Base-by-base conservation (phyloP, 2,329 filamentous ascomycete species). In the Colletotrichum euphorbiae region DNA sequence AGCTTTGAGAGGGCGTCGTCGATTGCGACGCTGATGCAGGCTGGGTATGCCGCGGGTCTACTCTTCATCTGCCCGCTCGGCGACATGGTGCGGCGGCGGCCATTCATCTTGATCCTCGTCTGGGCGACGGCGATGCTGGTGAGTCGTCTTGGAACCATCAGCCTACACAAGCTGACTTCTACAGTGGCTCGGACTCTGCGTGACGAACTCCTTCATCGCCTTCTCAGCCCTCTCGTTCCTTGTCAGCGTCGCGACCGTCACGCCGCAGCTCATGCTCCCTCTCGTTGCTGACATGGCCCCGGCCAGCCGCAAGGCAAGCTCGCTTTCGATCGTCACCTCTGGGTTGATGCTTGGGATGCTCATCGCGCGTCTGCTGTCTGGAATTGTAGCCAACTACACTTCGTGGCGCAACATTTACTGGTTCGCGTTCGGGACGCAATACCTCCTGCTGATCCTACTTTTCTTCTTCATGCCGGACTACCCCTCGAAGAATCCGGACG, bases 381-480 rank as follows among this genome's bases (percentile, higher is more conserved):
- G 93, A 1, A 88, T 93, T 28, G 84, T 95, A 31, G 88, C 92
- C 0, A 88, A 93, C 72, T 94, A 88, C 74, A 90, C 89, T 0
- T 84, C 85, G 70, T 96, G 93, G 93, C 85, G 93, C 24, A 88
- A 87, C 67, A 89, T 95, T 7, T 96, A 94, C 81, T 95, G 91
- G 91, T 82, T 94, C 69, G 86, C 91, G 0, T 86, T 94, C 5
- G 92, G 84, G 0, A 80, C 92, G 0, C 93, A 96, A 77, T 90
- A 88, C 73, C 74, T 88, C 8, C 89, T 95, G 69, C 85, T 90
- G 63, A 71, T 81, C 6, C 78, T 90, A 0, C 85, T 95, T 6
- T 94, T 87, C 81, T 75, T 89, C 50, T 92, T 89, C 77, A 91
- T 96, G 90, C 92, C 92, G 0, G 91, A 94, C 76, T 96, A 96